A percentile compares a stretch with the other conserved stretches of the same genome.
phyloP scores from a whole-genome alignment of 495 filamentous ascomycete species.

The Daldinia grandis region DNA sequence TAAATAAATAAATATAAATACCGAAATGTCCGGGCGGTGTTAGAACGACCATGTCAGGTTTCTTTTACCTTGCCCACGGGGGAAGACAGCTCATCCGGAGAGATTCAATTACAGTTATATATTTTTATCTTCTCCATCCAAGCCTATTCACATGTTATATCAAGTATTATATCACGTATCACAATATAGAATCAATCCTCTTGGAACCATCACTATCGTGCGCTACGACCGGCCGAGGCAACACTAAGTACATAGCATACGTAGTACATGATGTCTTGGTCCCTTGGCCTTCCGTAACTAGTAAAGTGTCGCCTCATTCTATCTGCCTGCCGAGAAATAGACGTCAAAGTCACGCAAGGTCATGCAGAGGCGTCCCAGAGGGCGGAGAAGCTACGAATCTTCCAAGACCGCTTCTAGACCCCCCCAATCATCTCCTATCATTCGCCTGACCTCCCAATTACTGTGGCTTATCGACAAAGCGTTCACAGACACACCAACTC shows the following conservation, averaged over 20 bases:
- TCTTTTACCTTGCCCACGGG: neutral
- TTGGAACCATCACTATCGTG: no score
- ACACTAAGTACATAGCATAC: neutral
- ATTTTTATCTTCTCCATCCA: no score
- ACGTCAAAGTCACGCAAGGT: constrained; percentile 23
- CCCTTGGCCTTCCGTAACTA: constrained; percentile 34
- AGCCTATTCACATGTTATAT: no score
- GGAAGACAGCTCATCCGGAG: neutral
- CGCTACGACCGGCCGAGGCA: neutral
- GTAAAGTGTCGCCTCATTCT: constrained; percentile 39
- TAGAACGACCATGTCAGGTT: neutral
- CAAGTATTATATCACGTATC: no score
- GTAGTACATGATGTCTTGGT: constrained; percentile 9
- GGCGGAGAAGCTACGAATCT: constrained; percentile 9
- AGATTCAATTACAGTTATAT: neutral
- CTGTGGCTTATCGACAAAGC: constrained; percentile 13
- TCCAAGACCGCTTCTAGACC: constrained; percentile 26
- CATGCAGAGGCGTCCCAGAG: constrained; percentile 4
- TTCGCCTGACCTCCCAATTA: constrained; percentile 4
- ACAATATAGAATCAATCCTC: no score
- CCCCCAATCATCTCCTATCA: neutral
- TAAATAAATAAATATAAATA: no score
- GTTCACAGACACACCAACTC: neutral
- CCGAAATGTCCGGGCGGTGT: constrained; percentile 3
- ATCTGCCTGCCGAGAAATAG: constrained; percentile 29